A percentile compares a stretch with the other conserved stretches of the same genome.
Conservation (phyloP, 768 basidiomycete species). For the Phanerochaete sordida region DNA sequence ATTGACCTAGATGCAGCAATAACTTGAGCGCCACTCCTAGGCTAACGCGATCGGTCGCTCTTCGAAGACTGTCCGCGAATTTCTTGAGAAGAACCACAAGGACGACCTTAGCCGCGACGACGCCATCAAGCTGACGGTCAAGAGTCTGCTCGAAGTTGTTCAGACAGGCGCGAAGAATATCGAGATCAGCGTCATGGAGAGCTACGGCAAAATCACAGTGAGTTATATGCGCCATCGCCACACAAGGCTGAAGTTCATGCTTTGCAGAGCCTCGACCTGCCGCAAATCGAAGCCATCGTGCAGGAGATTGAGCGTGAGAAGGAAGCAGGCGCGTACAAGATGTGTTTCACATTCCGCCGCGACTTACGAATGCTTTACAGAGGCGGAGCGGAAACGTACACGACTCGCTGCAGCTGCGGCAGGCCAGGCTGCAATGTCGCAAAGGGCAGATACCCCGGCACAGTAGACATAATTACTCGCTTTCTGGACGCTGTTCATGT, state of each 20-base stretch:
- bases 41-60: slow-evolving; percentile 98
- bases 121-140: slow-evolving; percentile 91
- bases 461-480: slow-evolving; percentile 24
- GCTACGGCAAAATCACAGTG: slow-evolving; percentile 90
- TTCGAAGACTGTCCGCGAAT: slow-evolving; percentile 97
- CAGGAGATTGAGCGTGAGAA: slow-evolving; percentile 95
- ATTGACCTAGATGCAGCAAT: background rate
- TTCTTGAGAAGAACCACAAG: slow-evolving; percentile 96
- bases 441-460: slow-evolving; percentile 43
- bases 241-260: background rate
- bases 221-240: slow-evolving; percentile 21
- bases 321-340: slow-evolving; percentile 63
- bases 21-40: slow-evolving; percentile 33
- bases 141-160: slow-evolving; percentile 94
- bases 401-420: slow-evolving; percentile 90
- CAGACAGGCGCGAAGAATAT: slow-evolving; percentile 99
- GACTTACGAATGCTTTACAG: slow-evolving; percentile 33
- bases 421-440: slow-evolving; percentile 83
- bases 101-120: slow-evolving; percentile 88
- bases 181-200: slow-evolving; percentile 97
- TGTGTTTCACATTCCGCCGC: background rate
- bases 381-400: slow-evolving; percentile 93
- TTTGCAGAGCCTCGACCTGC: slow-evolving; percentile 73
- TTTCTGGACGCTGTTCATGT: slow-evolving; percentile 2
- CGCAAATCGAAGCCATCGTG: slow-evolving; percentile 91